A percentile compares a stretch with the other conserved stretches of the same genome.
These are phyloP conservation scores for Lachnellula subtilissima DNA, from an alignment of 2,329 filamentous ascomycete genomes.

Conservation along the genomic window DNA sequence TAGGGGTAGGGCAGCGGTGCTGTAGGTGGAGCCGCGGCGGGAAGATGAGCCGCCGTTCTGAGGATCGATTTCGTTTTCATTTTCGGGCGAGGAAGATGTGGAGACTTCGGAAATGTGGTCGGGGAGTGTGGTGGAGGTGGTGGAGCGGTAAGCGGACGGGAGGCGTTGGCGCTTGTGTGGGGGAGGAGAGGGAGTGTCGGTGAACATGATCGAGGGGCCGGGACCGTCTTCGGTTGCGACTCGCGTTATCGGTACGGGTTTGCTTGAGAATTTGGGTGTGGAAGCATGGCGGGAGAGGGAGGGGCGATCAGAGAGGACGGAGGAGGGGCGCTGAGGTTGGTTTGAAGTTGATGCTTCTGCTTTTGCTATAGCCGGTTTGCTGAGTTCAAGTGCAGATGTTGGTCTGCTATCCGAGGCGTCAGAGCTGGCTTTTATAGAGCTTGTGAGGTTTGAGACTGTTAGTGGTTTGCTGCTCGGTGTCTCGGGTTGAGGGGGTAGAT, in stretches of 20 bases:
- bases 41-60: constrained; percentile 2
- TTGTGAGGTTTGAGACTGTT: constrained; percentile 14
- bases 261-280: constrained; percentile 63
- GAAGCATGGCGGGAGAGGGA: constrained; percentile 50
- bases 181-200: constrained; percentile 38
- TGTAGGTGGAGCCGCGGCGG: constrained; percentile 41
- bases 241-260: constrained; percentile 65
- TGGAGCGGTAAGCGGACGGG: constrained; percentile 25
- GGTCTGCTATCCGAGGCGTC: constrained; percentile 11
- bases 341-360: not conserved
- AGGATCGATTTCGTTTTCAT: not conserved
- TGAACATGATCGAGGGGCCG: constrained; percentile 73
- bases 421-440: constrained; percentile 12
- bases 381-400: constrained; percentile 6
- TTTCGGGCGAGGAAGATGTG: no score
- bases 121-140: constrained; percentile 2
- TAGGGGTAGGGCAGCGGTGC: constrained; percentile 60
- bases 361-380: not conserved
- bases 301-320: constrained; percentile 37
- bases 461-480: constrained; percentile 8
- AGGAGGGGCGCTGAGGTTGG: constrained; percentile 21
- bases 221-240: constrained; percentile 60
- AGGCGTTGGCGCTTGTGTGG: constrained; percentile 16
- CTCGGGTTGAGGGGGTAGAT: constrained; percentile 4
- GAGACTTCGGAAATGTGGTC: constrained; percentile 17